phyloP scores from a whole-genome alignment of 768 basidiomycete species.

The Amanita muscaria region DNA sequence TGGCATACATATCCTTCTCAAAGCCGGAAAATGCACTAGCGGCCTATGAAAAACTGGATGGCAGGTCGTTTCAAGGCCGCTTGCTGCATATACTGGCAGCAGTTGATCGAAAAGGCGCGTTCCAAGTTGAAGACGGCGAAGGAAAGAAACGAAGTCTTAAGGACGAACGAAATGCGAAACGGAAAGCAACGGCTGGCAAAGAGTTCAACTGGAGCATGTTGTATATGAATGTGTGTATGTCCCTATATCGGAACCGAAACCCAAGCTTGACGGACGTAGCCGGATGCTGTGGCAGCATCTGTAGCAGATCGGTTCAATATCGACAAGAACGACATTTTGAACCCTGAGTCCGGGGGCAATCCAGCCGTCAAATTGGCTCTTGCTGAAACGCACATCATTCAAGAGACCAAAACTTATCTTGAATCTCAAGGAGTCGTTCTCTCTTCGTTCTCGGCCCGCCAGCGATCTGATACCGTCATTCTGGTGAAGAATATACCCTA shows the following conservation, averaged over 20 bases:
- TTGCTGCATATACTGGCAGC: slow-evolving; percentile 86
- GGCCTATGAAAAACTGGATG: slow-evolving; percentile 76
- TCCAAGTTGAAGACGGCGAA: slow-evolving; percentile 33
- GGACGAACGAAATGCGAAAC: slow-evolving; percentile 54
- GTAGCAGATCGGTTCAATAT: slow-evolving; percentile 86
- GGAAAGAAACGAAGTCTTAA: slow-evolving; percentile 41
- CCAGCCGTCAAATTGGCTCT: slow-evolving; percentile 92
- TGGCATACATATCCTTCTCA: slow-evolving; percentile 42
- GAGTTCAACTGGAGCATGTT: slow-evolving; percentile 92
- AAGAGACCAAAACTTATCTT: slow-evolving; percentile 88
- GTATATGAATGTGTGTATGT: slow-evolving; percentile 88
- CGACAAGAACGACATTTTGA: slow-evolving; percentile 80
- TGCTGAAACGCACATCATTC: slow-evolving; percentile 93
- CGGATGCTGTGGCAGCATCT: slow-evolving; percentile 87
- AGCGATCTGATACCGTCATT: slow-evolving; percentile 70
- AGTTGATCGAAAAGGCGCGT: slow-evolving; percentile 50
- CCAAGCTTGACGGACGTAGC: slow-evolving; percentile 35
- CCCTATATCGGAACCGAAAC: not conserved
- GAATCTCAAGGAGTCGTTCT: slow-evolving; percentile 67
- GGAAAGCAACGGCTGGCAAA: slow-evolving; percentile 60
- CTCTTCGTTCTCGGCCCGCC: slow-evolving; percentile 42
- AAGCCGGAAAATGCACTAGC: slow-evolving; percentile 36
- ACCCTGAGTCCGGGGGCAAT: slow-evolving; percentile 65
- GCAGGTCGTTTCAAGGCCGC: slow-evolving; percentile 83
- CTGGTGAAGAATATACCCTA: slow-evolving; percentile 97